Percentiles rank a stretch among this genome's conserved stretches.
Evolutionary conservation across 371 early-diverging fungal species (phyloP).

Genomic region (Circinella umbellata): DNA sequence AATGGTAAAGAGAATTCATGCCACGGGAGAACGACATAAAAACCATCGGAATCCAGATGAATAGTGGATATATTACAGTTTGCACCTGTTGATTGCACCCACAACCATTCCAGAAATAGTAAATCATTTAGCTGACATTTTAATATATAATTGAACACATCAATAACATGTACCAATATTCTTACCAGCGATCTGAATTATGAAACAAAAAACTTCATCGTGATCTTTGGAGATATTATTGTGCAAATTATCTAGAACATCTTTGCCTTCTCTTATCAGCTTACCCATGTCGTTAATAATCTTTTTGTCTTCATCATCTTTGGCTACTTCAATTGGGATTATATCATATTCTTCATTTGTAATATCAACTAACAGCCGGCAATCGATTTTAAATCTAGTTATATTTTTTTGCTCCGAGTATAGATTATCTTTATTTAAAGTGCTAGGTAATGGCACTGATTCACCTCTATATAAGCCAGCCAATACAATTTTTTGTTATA

Average conservation of each 20-base stretch:
- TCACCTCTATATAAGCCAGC: constrained; percentile 10
- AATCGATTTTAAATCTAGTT: not conserved
- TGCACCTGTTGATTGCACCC: not conserved
- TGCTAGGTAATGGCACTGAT: not conserved
- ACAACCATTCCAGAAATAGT: not conserved
- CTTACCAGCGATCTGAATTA: not conserved
- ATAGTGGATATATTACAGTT: not conserved
- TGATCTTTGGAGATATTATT: not conserved
- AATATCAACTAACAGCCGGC: not conserved
- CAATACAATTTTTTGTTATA: not conserved
- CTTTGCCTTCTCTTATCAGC: constrained; percentile 8
- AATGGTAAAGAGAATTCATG: not conserved
- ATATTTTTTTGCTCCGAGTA: not conserved
- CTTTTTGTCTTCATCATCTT: constrained; percentile 2
- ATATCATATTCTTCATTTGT: not conserved
- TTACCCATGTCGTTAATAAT: constrained; percentile 3
- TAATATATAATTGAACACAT: not conserved
- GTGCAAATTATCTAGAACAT: not conserved
- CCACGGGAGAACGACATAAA: not conserved
- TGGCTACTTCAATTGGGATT: not conserved
- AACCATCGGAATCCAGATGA: not conserved
- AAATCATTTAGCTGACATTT: not conserved
- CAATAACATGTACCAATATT: not conserved
- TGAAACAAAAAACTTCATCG: not conserved
- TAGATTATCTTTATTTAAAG: not conserved